Evolutionary conservation across 768 basidiomycete species (phyloP).

Genomic region (Auricularia auricula-judae): DNA sequence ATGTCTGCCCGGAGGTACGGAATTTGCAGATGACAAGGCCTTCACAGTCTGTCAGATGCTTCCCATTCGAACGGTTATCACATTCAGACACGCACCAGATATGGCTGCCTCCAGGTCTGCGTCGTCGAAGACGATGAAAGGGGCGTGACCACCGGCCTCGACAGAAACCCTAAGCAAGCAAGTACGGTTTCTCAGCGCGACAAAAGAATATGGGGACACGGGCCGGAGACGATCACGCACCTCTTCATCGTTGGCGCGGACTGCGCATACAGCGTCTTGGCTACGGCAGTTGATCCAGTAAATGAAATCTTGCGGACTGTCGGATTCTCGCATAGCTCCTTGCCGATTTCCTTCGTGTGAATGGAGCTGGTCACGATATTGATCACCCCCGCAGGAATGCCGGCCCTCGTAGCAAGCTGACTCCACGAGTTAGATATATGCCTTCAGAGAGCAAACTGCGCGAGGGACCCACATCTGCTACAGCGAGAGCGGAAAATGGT

Average conservation of each 20-base stretch:
- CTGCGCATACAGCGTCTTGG: constrained; percentile 62
- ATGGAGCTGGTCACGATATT: constrained; percentile 87
- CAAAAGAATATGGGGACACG: no score
- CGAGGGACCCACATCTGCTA: constrained; percentile 57
- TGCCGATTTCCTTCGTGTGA: constrained; percentile 77
- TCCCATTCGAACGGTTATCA: no score
- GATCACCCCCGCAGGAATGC: constrained; percentile 88
- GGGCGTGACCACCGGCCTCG: constrained; percentile 90
- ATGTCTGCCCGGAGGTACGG: constrained; percentile 73
- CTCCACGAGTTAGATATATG: no score
- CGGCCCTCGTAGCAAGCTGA: constrained; percentile 78
- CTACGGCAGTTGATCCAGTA: constrained; percentile 79
- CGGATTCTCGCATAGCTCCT: constrained; percentile 87
- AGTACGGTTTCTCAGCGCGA: no score
- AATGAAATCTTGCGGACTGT: constrained; percentile 82
- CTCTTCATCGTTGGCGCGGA: constrained; percentile 75
- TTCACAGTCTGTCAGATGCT: background rate
- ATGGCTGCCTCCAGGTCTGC: constrained; percentile 90
- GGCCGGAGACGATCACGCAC: constrained; percentile 25
- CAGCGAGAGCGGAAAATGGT: constrained; percentile 83
- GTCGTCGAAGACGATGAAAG: constrained; percentile 96
- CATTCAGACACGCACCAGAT: background rate
- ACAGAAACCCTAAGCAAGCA: constrained; percentile 42
- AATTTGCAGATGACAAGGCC: constrained; percentile 58
- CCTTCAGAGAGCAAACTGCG: no score